Percentiles rank a stretch among this genome's conserved stretches.
These are phyloP conservation scores for Ricinus communis DNA, from an alignment of 345 rosid species.

Conservation along the genomic window DNA sequence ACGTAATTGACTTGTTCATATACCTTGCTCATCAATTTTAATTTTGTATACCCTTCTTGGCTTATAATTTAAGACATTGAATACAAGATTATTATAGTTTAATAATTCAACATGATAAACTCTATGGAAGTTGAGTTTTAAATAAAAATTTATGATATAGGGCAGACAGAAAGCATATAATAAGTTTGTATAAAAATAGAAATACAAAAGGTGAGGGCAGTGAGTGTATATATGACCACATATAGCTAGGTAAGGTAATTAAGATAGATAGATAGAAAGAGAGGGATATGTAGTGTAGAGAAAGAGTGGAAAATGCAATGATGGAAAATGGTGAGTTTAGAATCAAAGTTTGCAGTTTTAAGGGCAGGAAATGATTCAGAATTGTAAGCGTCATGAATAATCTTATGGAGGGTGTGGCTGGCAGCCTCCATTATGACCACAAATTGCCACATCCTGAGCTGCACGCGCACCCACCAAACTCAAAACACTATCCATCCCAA, in stretches of 20 bases:
- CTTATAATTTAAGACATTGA: slow-evolving; percentile 38
- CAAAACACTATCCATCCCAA: slow-evolving; percentile 18
- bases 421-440: slow-evolving; percentile 56
- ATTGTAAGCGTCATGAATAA: slow-evolving; percentile 31
- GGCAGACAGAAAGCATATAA: too few relatives aligned
- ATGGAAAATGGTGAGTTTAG: slow-evolving; percentile 40
- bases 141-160: neutral
- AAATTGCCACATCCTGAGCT: slow-evolving; percentile 47
- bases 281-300: neutral
- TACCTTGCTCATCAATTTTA: slow-evolving; percentile 26
- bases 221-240: too few relatives aligned
- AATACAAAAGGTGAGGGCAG: neutral
- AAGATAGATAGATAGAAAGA: neutral
- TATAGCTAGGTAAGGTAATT: too few relatives aligned
- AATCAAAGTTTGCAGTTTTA: slow-evolving; percentile 24
- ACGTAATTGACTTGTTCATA: slow-evolving; percentile 31
- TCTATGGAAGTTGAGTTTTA: neutral
- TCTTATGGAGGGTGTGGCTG: slow-evolving; percentile 29
- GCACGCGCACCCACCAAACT: slow-evolving; percentile 83
- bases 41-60: slow-evolving; percentile 30
- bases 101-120: slow-evolving; percentile 29
- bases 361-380: slow-evolving; percentile 25
- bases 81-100: slow-evolving; percentile 21
- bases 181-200: neutral
- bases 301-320: slow-evolving; percentile 21